Percentiles rank a stretch among this genome's conserved stretches.
phyloP scores from a whole-genome alignment of 805 yeast species.

The Cyberlindnera japonica region DNA sequence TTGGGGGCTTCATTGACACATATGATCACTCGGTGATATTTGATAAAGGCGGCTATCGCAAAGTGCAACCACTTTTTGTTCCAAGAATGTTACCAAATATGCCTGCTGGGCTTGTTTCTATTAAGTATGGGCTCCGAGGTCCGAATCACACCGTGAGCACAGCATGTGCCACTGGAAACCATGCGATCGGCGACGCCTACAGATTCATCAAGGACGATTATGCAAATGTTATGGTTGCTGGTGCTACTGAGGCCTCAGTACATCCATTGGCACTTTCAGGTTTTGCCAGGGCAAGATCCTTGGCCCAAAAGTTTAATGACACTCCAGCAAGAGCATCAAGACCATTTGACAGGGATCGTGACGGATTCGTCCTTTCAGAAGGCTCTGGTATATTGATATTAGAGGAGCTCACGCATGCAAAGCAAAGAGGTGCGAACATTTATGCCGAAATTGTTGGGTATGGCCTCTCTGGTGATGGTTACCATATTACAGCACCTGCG shows the following conservation, averaged over 20 bases:
- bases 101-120: conserved; percentile 92
- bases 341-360: conserved; percentile 78
- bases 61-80: conserved; percentile 80
- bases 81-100: conserved; percentile 83
- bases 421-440: conserved; percentile 56
- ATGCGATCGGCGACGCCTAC: conserved; percentile 89
- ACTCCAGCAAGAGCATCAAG: conserved; percentile 66
- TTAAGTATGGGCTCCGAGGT: conserved; percentile 71
- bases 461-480: conserved; percentile 89
- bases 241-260: conserved; percentile 86
- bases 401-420: conserved; percentile 77
- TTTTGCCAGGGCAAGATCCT: conserved; percentile 83
- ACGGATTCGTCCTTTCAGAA: conserved; percentile 91
- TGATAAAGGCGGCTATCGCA: conserved; percentile 51
- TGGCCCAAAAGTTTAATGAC: conserved; percentile 61
- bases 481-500: conserved; percentile 89
- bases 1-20: conserved; percentile 78
- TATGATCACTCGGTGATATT: conserved; percentile 59
- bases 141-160: conserved; percentile 87
- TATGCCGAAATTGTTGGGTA: conserved; percentile 84
- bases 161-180: conserved; percentile 96
- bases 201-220: conserved; percentile 75
- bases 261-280: conserved; percentile 89
- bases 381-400: conserved; percentile 82
- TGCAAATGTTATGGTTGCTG: conserved; percentile 86